A percentile compares a stretch with the other conserved stretches of the same genome.
phyloP scores from a whole-genome alignment of 495 filamentous ascomycete species.

The Astrocystis sublimbata region DNA sequence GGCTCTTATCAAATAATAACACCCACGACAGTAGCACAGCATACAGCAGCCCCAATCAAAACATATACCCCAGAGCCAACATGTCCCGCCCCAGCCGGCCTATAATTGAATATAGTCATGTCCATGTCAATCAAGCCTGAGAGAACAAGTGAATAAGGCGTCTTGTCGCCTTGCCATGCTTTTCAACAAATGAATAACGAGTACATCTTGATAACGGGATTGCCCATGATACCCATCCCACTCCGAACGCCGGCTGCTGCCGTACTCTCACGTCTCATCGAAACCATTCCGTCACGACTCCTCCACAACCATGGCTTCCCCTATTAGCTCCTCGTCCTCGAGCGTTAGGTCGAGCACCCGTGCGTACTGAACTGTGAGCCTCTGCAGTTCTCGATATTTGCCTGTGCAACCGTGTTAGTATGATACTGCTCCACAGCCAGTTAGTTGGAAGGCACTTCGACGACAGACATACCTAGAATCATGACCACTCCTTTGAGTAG shows the following conservation, averaged over 20 bases:
- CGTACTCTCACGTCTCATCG: neutral
- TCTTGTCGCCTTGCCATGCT: neutral
- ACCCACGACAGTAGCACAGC: neutral
- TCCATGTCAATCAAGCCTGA: neutral
- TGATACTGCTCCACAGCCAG: neutral
- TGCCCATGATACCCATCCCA: neutral
- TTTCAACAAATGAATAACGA: neutral
- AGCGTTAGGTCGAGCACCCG: constrained; percentile 67
- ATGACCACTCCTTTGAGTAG: constrained; percentile 86
- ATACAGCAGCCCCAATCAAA: neutral
- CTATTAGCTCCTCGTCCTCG: constrained; percentile 44
- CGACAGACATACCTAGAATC: constrained; percentile 73
- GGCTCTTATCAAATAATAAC: neutral
- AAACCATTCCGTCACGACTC: constrained; percentile 18
- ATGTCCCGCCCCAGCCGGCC: neutral
- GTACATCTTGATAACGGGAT: neutral
- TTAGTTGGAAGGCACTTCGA: neutral
- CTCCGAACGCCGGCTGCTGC: neutral
- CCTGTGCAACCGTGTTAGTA: constrained; percentile 57
- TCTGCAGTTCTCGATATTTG: constrained; percentile 89
- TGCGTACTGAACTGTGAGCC: constrained; percentile 88
- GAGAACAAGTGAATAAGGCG: neutral
- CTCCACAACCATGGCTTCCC: constrained; percentile 31
- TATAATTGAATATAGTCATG: constrained; percentile 13
- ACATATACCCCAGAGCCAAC: constrained; percentile 7